Conservation (phyloP, 1,139 yeast genomes). For the Pichia sp. region DNA sequence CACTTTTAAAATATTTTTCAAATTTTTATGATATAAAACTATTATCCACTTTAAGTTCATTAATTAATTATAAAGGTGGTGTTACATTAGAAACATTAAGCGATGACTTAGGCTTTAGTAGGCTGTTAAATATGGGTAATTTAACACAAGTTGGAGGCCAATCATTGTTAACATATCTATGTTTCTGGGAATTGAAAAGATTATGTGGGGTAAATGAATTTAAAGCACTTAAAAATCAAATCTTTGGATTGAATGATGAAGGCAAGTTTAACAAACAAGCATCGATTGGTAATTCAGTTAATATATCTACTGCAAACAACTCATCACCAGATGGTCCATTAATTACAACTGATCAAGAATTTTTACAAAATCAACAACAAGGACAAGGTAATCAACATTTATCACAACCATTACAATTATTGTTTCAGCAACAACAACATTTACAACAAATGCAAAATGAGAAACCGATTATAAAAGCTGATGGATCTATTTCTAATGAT, state of each 20-base stretch:
- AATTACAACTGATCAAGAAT: not conserved
- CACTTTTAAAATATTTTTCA: constrained; percentile 72
- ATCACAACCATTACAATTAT: not conserved
- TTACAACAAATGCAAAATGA: not conserved
- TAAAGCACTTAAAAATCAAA: constrained; percentile 25
- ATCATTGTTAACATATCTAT: constrained; percentile 42
- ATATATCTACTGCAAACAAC: not conserved
- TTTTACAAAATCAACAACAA: constrained; percentile 9
- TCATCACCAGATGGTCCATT: not conserved
- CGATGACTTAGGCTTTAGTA: constrained; percentile 40
- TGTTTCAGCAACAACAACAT: not conserved
- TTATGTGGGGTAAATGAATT: constrained; percentile 23
- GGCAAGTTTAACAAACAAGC: constrained; percentile 1
- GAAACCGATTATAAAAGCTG: not conserved
- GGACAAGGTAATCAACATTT: not conserved
- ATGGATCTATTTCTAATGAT: not conserved
- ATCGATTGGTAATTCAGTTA: not conserved
- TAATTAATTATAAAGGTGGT: constrained; percentile 22
- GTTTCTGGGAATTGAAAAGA: constrained; percentile 45
- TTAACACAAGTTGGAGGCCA: constrained; percentile 46
- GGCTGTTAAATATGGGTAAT: constrained; percentile 25
- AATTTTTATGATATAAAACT: constrained; percentile 78
- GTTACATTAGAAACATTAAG: constrained; percentile 38
- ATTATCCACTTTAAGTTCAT: constrained; percentile 43
- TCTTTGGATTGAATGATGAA: constrained; percentile 32